Evolutionary conservation across 179 eudicot species (phyloP).

Genomic region (Vitellaria paradoxa): DNA sequence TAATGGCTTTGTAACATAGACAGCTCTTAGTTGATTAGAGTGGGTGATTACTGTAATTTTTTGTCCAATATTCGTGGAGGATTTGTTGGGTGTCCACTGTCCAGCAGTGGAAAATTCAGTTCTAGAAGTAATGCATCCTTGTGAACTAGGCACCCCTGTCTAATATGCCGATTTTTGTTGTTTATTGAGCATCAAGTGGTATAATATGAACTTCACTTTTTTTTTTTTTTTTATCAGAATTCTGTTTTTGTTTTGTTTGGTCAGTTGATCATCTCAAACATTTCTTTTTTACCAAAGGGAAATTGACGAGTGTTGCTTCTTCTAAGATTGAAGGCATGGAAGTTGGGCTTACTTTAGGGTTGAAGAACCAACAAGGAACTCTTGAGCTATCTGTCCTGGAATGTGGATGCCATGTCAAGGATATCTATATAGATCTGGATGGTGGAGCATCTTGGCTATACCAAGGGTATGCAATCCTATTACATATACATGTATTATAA

Average conservation of each 20-base stretch:
- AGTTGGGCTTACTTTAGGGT: slow-evolving; percentile 59
- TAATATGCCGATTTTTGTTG: not conserved
- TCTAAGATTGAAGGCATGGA: slow-evolving; percentile 49
- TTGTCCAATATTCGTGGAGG: not conserved
- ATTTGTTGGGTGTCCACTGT: not conserved
- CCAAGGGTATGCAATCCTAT: slow-evolving; percentile 59
- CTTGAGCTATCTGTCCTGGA: slow-evolving; percentile 55
- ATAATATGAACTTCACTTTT: not conserved
- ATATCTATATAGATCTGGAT: slow-evolving; percentile 56
- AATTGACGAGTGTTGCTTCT: slow-evolving; percentile 1
- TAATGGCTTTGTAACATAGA: not conserved
- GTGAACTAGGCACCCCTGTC: not conserved
- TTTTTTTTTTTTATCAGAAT: not conserved
- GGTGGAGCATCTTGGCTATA: slow-evolving; percentile 96
- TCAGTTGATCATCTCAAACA: not conserved
- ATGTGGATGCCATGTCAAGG: slow-evolving; percentile 65
- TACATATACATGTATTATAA: not conserved
- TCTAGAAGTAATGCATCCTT: not conserved
- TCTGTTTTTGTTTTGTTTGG: not conserved
- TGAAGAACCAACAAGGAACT: slow-evolving; percentile 54
- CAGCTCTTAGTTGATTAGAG: not conserved
- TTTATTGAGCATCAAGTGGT: not conserved
- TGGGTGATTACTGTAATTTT: not conserved
- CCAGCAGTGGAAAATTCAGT: not conserved
- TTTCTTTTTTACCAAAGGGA: not conserved